Percentiles rank a stretch among this genome's conserved stretches.
phyloP scores from a whole-genome alignment of 2,329 filamentous ascomycete genomes.

The Ascosphaera apis region DNA sequence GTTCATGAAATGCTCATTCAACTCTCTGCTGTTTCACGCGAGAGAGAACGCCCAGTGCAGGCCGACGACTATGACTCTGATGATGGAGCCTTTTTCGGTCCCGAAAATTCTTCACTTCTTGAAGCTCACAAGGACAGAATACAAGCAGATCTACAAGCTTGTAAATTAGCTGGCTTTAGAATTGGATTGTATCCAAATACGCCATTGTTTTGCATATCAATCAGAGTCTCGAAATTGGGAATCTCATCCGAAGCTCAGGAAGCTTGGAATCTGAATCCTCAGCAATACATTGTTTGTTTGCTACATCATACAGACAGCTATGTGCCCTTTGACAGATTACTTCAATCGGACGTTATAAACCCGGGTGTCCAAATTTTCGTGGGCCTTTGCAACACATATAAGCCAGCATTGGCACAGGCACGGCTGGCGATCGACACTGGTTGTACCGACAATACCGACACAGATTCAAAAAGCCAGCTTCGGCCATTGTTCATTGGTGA shows the following conservation, averaged over 20 bases:
- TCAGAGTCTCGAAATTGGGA: constrained; percentile 44
- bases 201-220: constrained; percentile 40
- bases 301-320: constrained; percentile 43
- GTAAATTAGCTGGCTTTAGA: constrained; percentile 44
- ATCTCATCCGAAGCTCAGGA: constrained; percentile 52
- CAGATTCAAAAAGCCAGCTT: too few relatives aligned
- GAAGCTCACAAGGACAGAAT: too few relatives aligned
- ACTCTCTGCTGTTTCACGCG: too few relatives aligned
- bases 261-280: constrained; percentile 47
- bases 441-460: background rate
- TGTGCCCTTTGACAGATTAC: constrained; percentile 30
- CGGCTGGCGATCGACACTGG: constrained; percentile 24
- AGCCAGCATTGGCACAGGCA: constrained; percentile 37
- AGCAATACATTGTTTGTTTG: constrained; percentile 52
- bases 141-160: constrained; percentile 42
- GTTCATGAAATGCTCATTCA: constrained; percentile 27
- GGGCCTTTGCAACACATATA: constrained; percentile 48
- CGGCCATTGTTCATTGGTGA: constrained; percentile 52
- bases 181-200: constrained; percentile 35
- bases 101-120: background rate
- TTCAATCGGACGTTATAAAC: constrained; percentile 18
- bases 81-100: constrained; percentile 12
- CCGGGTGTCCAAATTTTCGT: constrained; percentile 36
- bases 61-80: constrained; percentile 18
- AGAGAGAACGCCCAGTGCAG: too few relatives aligned